phyloP scores from a whole-genome alignment of 179 eudicot species.

The Carnegiea gigantea region DNA sequence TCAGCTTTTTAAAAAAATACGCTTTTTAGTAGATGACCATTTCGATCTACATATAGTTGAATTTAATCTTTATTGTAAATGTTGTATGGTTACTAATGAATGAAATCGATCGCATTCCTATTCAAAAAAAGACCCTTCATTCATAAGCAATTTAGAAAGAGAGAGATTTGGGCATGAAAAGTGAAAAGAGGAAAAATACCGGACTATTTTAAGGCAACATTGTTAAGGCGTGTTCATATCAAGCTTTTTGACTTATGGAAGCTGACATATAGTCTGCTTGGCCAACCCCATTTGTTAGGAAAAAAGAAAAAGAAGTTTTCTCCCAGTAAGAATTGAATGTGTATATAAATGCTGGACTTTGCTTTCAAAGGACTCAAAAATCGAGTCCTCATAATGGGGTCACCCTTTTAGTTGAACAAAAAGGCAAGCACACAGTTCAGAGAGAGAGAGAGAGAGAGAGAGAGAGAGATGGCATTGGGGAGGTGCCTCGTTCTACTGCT shows the following conservation, averaged over 20 bases:
- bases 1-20: no score
- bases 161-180: not conserved
- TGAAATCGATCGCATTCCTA: no score
- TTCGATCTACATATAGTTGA: no score
- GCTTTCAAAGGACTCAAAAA: not conserved
- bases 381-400: not conserved
- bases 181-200: not conserved
- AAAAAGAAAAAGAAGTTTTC: not conserved
- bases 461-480: conserved; percentile 22
- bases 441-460: no score
- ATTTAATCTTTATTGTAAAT: no score
- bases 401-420: not conserved
- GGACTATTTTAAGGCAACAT: not conserved
- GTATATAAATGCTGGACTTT: conserved; percentile 29
- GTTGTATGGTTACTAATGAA: no score
- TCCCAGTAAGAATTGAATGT: not conserved
- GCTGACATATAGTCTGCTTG: conserved; percentile 13
- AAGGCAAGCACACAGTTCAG: not conserved
- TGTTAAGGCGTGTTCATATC: conserved; percentile 7
- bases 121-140: no score
- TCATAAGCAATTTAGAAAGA: no score
- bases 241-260: conserved; percentile 26
- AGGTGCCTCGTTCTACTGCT: conserved; percentile 15
- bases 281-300: conserved; percentile 7
- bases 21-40: no score